A percentile compares a stretch with the other conserved stretches of the same genome.
phyloP scores from a whole-genome alignment of 257 asterid species.

The Capsicum pubescens region DNA sequence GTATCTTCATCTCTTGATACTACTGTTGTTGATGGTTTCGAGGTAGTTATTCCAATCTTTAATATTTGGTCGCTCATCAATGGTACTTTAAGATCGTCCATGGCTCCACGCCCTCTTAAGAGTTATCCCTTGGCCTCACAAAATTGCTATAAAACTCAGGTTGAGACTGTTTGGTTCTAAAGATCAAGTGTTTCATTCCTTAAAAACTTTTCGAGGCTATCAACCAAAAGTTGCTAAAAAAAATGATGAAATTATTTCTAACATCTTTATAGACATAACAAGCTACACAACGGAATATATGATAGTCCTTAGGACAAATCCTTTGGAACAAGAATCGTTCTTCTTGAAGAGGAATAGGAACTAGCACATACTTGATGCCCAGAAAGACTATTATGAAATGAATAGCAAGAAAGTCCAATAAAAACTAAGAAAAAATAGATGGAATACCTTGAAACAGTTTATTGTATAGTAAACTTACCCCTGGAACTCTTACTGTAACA shows the following conservation, averaged over 20 bases:
- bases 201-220: conserved; percentile 73
- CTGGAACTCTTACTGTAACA: conserved; percentile 64
- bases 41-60: conserved; percentile 19
- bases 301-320: conserved; percentile 88
- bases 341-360: conserved; percentile 87
- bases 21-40: conserved; percentile 56
- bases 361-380: conserved; percentile 84
- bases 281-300: conserved; percentile 91
- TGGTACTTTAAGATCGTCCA: conserved; percentile 56
- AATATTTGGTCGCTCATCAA: conserved; percentile 43
- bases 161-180: conserved; percentile 48
- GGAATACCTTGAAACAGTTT: conserved; percentile 94
- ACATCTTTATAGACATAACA: conserved; percentile 91
- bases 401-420: conserved; percentile 85
- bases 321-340: conserved; percentile 83
- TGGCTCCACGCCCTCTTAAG: conserved; percentile 32
- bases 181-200: conserved; percentile 80
- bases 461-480: conserved; percentile 83
- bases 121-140: conserved; percentile 43
- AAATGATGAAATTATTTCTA: conserved; percentile 78
- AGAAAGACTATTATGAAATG: conserved; percentile 83
- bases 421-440: conserved; percentile 75
- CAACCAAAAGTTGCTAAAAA: conserved; percentile 80
- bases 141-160: conserved; percentile 53
- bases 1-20: conserved; percentile 75